These are phyloP conservation scores for Mycena galopus DNA, from an alignment of 768 basidiomycete species.

Conservation along the genomic window DNA sequence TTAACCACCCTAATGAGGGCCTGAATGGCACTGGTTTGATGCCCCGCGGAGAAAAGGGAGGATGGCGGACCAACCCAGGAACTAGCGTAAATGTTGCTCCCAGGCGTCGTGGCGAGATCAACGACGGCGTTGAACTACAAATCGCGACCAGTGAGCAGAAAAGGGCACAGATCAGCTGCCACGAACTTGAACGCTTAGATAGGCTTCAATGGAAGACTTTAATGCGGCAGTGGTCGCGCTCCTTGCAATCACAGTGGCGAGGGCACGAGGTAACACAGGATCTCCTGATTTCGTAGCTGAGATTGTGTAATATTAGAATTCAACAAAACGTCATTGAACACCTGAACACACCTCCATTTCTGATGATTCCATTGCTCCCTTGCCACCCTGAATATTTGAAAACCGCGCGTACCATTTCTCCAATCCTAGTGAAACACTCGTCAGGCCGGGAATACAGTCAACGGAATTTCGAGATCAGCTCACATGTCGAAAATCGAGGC, in stretches of 20 bases:
- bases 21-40: conserved; percentile 2
- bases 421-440: background rate
- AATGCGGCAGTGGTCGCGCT: background rate
- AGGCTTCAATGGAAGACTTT: background rate
- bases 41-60: background rate
- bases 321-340: background rate
- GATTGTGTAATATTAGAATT: background rate
- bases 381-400: conserved; percentile 8
- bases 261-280: background rate
- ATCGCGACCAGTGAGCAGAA: background rate
- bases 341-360: background rate
- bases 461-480: background rate
- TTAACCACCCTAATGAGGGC: background rate
- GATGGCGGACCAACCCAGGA: background rate
- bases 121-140: conserved; percentile 32
- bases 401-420: background rate
- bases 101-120: conserved; percentile 23
- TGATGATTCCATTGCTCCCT: background rate
- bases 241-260: background rate
- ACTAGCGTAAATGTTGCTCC: background rate
- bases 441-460: background rate
- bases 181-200: background rate
- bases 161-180: too few relatives aligned
- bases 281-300: background rate
- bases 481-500: conserved; percentile 11